Base-by-base conservation (phyloP, 257 asterid genomes). In the Linderniella brevidens region DNA sequence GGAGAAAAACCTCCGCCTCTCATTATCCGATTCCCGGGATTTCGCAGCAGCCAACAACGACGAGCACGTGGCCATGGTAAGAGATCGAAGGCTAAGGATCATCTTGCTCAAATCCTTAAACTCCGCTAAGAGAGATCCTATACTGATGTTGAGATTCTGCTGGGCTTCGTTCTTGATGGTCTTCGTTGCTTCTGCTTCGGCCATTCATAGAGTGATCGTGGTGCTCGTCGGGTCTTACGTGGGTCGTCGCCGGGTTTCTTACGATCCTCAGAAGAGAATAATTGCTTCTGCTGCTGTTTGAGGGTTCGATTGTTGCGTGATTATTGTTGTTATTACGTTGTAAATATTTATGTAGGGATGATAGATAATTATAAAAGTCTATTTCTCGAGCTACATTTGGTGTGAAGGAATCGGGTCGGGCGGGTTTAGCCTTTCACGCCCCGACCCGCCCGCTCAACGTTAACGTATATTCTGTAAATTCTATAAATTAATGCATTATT, bases 1-100 rank as follows among this genome's bases (percentile, higher is more conserved):
- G 35, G 67, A 50, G 41, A 68, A 63, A 49, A 46, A 47, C 37
- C 53, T 54, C 46, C 46, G 55, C 36, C 57, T 58, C 55, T 42
- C 61, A 49, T 59, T 39, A 51, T 61, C 54, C 37, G 50, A 67
- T 49, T 68, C 84, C 52, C 61, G 41, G 11, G 59, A 54, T 20
- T 48, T 19, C 55, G 47, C 19, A 40, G 38, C 54, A 5, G 45
- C 70, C 35, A 63, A 45, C n/a, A 14, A 59, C 47, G 37, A 62
- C 54, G 46, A 62, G 55, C 42, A 64, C 41, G 52, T 59, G 50
- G 54, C 76, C 52, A 43, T 77, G 57, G 53, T 80, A 16, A 63
- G 57, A 61, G 98, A 88, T 63, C 86, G 95, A n/a, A 76, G 98
- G 42, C 74, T 84, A 19, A 78, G 66, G 75, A 73, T 84, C 48